Percentiles rank a stretch among this genome's conserved stretches.
Evolutionary conservation across 345 rosid species (phyloP).

Genomic region (Sonneratia caseolaris): DNA sequence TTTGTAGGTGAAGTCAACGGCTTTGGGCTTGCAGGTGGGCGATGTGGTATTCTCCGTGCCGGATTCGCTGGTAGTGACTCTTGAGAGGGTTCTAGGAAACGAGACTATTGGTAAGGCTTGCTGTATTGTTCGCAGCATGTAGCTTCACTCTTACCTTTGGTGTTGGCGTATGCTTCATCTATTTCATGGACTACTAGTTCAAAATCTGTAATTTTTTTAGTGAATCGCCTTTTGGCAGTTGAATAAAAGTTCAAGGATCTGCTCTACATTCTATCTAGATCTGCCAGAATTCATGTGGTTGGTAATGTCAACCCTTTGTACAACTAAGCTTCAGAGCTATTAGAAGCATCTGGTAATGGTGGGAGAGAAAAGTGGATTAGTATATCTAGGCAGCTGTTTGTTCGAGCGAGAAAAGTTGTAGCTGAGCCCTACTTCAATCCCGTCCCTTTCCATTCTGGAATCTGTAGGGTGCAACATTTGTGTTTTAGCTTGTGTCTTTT

Average conservation of each 20-base stretch:
- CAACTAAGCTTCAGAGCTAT: background rate
- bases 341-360: background rate
- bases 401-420: background rate
- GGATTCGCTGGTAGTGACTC: slow-evolving; percentile 77
- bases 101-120: slow-evolving; percentile 82
- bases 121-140: slow-evolving; percentile 4
- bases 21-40: slow-evolving; percentile 41
- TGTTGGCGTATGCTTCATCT: background rate
- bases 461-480: background rate
- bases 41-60: slow-evolving; percentile 88
- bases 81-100: slow-evolving; percentile 91
- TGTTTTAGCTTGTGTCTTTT: background rate
- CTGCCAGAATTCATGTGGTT: background rate
- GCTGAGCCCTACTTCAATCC: background rate
- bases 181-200: background rate
- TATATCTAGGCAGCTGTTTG: background rate
- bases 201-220: background rate
- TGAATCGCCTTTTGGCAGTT: background rate
- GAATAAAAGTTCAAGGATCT: background rate
- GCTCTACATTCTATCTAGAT: background rate
- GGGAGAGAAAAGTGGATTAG: background rate
- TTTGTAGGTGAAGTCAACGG: slow-evolving; percentile 9
- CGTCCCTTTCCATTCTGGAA: background rate
- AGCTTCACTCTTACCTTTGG: background rate
- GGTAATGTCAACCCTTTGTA: background rate